Evolutionary conservation across 768 basidiomycete species (phyloP), one percentile per base, ranked within the genome.

Genomic region (Coprinopsis cinerea): DNA sequence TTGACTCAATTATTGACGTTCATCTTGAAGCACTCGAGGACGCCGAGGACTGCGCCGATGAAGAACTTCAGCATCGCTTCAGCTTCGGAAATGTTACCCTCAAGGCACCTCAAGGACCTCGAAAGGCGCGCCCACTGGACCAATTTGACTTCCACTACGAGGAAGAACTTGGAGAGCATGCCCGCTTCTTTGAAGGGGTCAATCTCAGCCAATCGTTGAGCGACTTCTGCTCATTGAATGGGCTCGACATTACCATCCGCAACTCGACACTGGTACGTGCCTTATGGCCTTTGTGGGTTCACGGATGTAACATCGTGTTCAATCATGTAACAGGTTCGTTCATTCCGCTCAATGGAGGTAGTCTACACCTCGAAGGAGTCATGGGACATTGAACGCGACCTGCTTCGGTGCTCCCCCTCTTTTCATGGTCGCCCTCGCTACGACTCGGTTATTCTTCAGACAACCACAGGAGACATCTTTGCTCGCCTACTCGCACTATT

Each of bases 371-470:
- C 55, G 1, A 43, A 13, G 3, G 53, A 58, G 6, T 51, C 63
- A 37, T 67, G 65, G 64, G 32, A 41, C 11, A 27, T 48, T n/a
- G 27, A n/a, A 4, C 56, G 52, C 0, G 59, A 67, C 42, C 45
- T 56, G 17, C 49, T 68, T 0, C 46, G 49, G 7, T 66, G 55
- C 56, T 65, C 53, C 30, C 62, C 62, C 1, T 28, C 10, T 0
- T 68, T 67, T 47, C 49, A 53, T 32, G 26, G 37, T 1, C 13
- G 20, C 4, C 56, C 52, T 13, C 51, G 54, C 1, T 66, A 61
- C 49, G 62, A 67, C 39, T 55, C 40, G 11, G 53, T 63, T 10
- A 47, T 71, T 14, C 37, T 67, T 24, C 10, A 63, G 1, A 52
- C 51, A 2, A 11, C 32, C 0, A 44, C 28, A 23, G 28, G 44